These are phyloP conservation scores for Vaccinium corymbosum DNA, from an alignment of 148 eudicot species.

Conservation along the genomic window DNA sequence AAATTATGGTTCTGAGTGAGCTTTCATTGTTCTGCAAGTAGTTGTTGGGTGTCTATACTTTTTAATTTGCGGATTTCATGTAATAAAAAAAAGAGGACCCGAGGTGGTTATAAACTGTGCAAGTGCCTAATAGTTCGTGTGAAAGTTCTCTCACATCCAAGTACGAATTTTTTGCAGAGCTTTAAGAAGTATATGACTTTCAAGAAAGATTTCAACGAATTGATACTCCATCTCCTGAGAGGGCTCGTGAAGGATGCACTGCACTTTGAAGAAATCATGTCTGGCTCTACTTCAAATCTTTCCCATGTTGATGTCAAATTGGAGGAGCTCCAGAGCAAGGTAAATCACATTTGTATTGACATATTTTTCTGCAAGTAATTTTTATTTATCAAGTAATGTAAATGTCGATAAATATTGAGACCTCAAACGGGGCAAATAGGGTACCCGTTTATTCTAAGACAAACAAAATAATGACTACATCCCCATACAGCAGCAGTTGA, in stretches of 20 bases:
- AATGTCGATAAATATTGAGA: not conserved
- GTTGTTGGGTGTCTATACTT: not conserved
- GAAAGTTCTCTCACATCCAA: not conserved
- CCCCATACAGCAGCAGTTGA: not conserved
- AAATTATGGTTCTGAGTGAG: not conserved
- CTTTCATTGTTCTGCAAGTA: not conserved
- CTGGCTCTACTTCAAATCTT: conserved; percentile 49
- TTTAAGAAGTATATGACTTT: conserved; percentile 86
- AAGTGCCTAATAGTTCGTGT: not conserved
- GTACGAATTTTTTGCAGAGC: conserved; percentile 44
- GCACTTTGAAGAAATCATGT: conserved; percentile 72
- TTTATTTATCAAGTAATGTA: not conserved
- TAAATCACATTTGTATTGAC: conserved; percentile 13
- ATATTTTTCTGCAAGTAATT: not conserved
- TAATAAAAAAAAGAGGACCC: not conserved
- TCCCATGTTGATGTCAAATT: conserved; percentile 72
- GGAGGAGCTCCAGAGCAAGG: conserved; percentile 87
- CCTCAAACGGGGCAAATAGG: too few species aligned
- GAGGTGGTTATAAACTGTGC: not conserved
- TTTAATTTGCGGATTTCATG: not conserved
- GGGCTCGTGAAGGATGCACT: conserved; percentile 77
- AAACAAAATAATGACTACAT: not conserved
- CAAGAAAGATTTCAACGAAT: conserved; percentile 84
- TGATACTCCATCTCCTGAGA: conserved; percentile 70
- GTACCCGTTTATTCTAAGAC: not conserved